A percentile compares a stretch with the other conserved stretches of the same genome.
phyloP scores from a whole-genome alignment of 2,329 filamentous ascomycete species.

The Xylariomycetidae sp. region DNA sequence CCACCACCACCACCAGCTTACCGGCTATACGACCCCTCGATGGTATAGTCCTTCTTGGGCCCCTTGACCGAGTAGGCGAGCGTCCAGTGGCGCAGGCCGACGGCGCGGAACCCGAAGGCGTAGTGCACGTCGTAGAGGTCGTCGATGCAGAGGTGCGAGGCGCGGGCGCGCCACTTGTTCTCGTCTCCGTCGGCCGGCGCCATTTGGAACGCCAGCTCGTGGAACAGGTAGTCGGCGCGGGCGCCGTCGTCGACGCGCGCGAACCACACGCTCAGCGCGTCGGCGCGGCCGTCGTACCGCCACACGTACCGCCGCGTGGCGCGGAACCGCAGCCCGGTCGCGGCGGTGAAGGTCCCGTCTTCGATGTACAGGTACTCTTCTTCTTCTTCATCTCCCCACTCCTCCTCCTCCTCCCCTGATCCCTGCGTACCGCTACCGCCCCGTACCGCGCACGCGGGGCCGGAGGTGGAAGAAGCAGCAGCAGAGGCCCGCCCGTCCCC shows the following conservation, averaged over 20 bases:
- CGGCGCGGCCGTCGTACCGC: slow-evolving; percentile 56
- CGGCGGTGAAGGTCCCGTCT: slow-evolving; percentile 57
- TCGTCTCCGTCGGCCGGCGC: slow-evolving; percentile 20
- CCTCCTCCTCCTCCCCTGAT: slow-evolving; percentile 6
- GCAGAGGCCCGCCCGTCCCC: slow-evolving; percentile 36
- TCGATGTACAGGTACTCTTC: slow-evolving; percentile 65
- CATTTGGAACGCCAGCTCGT: slow-evolving; percentile 62
- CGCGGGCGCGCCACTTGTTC: slow-evolving; percentile 54
- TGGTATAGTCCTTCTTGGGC: slow-evolving; percentile 67
- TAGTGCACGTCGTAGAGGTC: slow-evolving; percentile 68
- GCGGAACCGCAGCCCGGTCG: slow-evolving; percentile 47
- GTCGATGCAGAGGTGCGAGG: slow-evolving; percentile 63
- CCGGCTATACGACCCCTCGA: slow-evolving; percentile 48
- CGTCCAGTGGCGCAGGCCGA: slow-evolving; percentile 52
- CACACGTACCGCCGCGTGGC: slow-evolving; percentile 65
- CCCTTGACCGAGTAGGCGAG: slow-evolving; percentile 62
- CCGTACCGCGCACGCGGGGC: slow-evolving; percentile 1
- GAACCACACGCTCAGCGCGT: slow-evolving; percentile 68
- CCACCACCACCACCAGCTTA: slow-evolving; percentile 20
- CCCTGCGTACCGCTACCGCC: slow-evolving; percentile 5
- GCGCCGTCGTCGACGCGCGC: slow-evolving; percentile 56
- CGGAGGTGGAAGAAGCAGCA: too few relatives aligned
- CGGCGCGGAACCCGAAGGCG: slow-evolving; percentile 56
- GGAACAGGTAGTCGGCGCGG: slow-evolving; percentile 67
- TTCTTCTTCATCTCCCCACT: slow-evolving; percentile 30